phyloP scores from a whole-genome alignment of 179 eudicot species.

The Amaranthus tricolor region DNA sequence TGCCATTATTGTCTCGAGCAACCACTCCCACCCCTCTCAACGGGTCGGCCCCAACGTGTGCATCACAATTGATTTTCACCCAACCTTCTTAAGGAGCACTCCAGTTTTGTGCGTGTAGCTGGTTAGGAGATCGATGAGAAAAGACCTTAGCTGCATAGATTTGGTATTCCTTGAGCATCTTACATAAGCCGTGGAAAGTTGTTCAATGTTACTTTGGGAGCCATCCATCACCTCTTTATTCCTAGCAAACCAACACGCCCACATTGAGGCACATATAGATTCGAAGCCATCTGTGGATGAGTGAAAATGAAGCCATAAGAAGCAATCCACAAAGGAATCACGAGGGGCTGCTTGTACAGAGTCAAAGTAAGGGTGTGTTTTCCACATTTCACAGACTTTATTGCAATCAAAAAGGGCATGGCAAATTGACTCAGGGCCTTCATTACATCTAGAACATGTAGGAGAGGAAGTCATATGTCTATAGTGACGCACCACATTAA shows the following conservation, averaged over 20 bases:
- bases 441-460: neutral
- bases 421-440: neutral
- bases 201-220: neutral
- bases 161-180: too few relatives aligned
- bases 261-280: neutral
- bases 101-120: too few relatives aligned
- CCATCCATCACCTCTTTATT: neutral
- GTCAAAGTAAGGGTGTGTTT: neutral
- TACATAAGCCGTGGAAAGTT: too few relatives aligned
- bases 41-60: too few relatives aligned
- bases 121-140: too few relatives aligned
- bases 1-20: too few relatives aligned
- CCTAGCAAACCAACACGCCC: neutral
- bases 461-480: neutral
- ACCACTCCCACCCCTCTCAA: too few relatives aligned
- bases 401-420: neutral
- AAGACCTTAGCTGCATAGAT: too few relatives aligned
- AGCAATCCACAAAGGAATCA: neutral
- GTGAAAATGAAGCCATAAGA: neutral
- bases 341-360: neutral
- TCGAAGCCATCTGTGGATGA: too few relatives aligned
- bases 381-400: neutral
- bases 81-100: too few relatives aligned
- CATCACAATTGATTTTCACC: too few relatives aligned
- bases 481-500: neutral